Evolutionary conservation across 257 asterid species (phyloP).

Genomic region (Echites panduratus): DNA sequence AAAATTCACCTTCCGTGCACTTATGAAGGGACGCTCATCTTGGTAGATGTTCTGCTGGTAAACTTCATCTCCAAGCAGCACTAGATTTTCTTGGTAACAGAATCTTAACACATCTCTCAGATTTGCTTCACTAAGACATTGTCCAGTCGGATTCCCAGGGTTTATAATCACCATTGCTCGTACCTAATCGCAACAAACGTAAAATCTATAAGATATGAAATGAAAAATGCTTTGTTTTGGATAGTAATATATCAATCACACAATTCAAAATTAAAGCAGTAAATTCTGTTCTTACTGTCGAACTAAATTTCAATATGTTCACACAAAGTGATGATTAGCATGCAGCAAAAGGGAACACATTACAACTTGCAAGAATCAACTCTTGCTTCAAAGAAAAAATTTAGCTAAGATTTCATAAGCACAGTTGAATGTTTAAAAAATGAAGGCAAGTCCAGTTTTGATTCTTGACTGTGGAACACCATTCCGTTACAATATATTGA

Average conservation of each 20-base stretch:
- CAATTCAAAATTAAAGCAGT: neutral
- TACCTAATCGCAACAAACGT: constrained; percentile 43
- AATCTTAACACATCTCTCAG: constrained; percentile 54
- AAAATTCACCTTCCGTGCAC: constrained; percentile 69
- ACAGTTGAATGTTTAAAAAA: neutral
- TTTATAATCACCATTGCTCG: constrained; percentile 98
- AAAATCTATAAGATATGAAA: neutral
- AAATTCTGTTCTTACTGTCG: neutral
- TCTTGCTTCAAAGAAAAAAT: neutral
- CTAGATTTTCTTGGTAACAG: constrained; percentile 80
- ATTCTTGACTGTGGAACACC: neutral
- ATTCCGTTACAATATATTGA: neutral
- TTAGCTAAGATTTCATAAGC: neutral
- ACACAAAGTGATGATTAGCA: neutral
- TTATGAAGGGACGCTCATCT: constrained; percentile 92
- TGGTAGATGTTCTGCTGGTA: constrained; percentile 98
- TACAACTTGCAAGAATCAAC: neutral
- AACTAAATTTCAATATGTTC: neutral
- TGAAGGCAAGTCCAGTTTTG: neutral
- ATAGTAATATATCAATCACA: neutral
- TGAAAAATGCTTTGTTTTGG: neutral
- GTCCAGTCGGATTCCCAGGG: constrained; percentile 99
- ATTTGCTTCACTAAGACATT: constrained; percentile 85
- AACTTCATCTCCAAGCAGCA: constrained; percentile 91
- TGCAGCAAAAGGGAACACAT: neutral